These are phyloP conservation scores for Guadua angustifolia DNA, from an alignment of 176 grass and related monocot genomes.

Conservation along the genomic window DNA sequence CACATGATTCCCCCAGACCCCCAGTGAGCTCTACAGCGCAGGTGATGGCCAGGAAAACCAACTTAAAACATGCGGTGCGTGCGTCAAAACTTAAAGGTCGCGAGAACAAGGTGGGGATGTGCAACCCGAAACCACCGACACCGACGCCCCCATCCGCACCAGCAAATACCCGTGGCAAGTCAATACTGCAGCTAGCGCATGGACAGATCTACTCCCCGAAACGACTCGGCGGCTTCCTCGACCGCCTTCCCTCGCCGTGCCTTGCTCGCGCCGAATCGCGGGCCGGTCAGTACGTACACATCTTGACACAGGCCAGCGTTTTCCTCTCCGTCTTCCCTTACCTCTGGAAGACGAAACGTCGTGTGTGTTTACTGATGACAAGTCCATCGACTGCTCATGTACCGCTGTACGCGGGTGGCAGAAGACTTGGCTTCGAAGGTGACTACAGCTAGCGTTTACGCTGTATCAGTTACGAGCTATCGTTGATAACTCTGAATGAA, in stretches of 20 bases:
- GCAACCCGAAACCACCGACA: constrained; percentile 9
- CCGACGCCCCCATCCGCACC: not conserved
- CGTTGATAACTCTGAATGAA: not conserved
- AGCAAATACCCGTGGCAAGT: not conserved
- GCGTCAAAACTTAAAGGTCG: not conserved
- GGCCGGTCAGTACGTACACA: not conserved
- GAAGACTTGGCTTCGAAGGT: constrained; percentile 28
- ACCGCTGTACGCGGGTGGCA: not conserved
- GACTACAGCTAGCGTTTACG: not conserved
- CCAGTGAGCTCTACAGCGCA: not conserved
- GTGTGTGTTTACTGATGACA: not conserved
- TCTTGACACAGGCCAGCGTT: not conserved
- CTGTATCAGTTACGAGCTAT: not conserved
- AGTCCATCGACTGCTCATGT: not conserved
- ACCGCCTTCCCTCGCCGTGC: not conserved
- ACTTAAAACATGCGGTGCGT: not conserved
- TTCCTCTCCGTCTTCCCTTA: not conserved
- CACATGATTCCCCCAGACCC: too few species aligned
- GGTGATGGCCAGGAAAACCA: not conserved
- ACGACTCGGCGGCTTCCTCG: constrained; percentile 8
- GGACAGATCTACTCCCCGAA: not conserved
- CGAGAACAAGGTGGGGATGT: not conserved
- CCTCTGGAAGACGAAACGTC: not conserved
- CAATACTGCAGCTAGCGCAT: not conserved
- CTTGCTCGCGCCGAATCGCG: constrained; percentile 13